Percentiles rank a stretch among this genome's conserved stretches.
Conservation (phyloP, 352 stramenopile genomes). For the Phytopythium chamaehyphon region DNA sequence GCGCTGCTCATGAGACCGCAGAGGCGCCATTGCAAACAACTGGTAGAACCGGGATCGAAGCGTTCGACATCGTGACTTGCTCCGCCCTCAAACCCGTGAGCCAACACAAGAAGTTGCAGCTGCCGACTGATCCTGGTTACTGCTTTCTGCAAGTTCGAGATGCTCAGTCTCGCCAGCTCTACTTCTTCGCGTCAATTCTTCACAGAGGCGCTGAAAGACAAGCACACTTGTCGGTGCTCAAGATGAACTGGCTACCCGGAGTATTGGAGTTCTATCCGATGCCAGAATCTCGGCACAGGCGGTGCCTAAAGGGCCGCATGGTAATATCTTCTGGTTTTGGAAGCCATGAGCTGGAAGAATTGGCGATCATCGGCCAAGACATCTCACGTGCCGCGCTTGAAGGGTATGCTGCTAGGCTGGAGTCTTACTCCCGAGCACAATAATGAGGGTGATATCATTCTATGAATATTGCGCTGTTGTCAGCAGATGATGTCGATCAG, state of each 20-base stretch:
- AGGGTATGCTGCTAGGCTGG: constrained; percentile 43
- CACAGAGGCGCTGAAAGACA: constrained; percentile 20
- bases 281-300: constrained; percentile 28
- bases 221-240: constrained; percentile 11
- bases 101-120: constrained; percentile 6
- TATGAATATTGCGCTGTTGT: background rate
- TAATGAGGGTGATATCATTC: too few relatives aligned
- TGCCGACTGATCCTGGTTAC: constrained; percentile 38
- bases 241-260: constrained; percentile 47
- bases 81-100: constrained; percentile 3
- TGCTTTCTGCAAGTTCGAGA: constrained; percentile 27
- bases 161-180: constrained; percentile 12
- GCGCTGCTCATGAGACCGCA: background rate
- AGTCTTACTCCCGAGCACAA: constrained; percentile 32
- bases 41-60: constrained; percentile 14
- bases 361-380: constrained; percentile 42
- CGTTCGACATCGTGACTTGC: constrained; percentile 23
- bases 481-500: too few relatives aligned
- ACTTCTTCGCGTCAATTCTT: constrained; percentile 33
- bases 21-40: background rate
- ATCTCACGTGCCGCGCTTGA: constrained; percentile 24
- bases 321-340: constrained; percentile 22
- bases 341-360: constrained; percentile 20
- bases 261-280: constrained; percentile 42
- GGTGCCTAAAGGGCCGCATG: constrained; percentile 44